Conservation (phyloP, 352 stramenopile species). For the Pythium periplocum region DNA sequence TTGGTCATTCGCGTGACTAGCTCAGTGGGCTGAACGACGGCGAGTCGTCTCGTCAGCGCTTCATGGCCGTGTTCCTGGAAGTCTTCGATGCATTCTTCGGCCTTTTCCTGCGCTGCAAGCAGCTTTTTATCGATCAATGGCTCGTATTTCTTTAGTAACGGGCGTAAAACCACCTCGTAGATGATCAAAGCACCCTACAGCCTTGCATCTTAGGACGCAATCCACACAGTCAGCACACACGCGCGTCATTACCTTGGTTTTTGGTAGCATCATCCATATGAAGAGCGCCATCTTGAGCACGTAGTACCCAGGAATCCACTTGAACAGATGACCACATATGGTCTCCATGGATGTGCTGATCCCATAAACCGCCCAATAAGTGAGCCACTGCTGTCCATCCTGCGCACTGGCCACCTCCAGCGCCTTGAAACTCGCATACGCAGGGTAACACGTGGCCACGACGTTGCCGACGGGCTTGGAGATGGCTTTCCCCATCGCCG, state of each 20-base stretch:
- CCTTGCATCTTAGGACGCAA: too few species aligned
- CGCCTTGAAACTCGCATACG: slow-evolving; percentile 75
- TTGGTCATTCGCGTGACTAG: slow-evolving; percentile 43
- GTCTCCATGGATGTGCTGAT: slow-evolving; percentile 92
- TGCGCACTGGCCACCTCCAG: slow-evolving; percentile 44
- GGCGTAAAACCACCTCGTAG: slow-evolving; percentile 53
- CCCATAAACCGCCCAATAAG: slow-evolving; percentile 96
- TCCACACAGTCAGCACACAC: too few species aligned
- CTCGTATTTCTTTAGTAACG: slow-evolving; percentile 70
- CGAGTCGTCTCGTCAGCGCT: slow-evolving; percentile 40
- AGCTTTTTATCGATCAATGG: slow-evolving; percentile 63
- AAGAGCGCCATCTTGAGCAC: slow-evolving; percentile 94
- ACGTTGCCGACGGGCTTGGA: slow-evolving; percentile 47
- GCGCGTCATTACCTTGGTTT: slow-evolving; percentile 56
- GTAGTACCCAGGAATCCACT: slow-evolving; percentile 93
- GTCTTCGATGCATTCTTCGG: slow-evolving; percentile 41
- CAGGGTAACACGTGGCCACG: slow-evolving; percentile 55
- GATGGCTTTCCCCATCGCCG: slow-evolving; percentile 42
- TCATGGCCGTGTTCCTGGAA: slow-evolving; percentile 44
- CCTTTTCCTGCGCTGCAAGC: slow-evolving; percentile 33
- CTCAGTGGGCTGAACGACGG: slow-evolving; percentile 42
- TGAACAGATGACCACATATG: slow-evolving; percentile 38
- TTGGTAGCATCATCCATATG: slow-evolving; percentile 94
- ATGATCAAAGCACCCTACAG: slow-evolving; percentile 53
- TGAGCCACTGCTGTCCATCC: slow-evolving; percentile 85